These are phyloP conservation scores for Agapanthus africanus DNA, from an alignment of 106 monocot genomes.

Conservation along the genomic window DNA sequence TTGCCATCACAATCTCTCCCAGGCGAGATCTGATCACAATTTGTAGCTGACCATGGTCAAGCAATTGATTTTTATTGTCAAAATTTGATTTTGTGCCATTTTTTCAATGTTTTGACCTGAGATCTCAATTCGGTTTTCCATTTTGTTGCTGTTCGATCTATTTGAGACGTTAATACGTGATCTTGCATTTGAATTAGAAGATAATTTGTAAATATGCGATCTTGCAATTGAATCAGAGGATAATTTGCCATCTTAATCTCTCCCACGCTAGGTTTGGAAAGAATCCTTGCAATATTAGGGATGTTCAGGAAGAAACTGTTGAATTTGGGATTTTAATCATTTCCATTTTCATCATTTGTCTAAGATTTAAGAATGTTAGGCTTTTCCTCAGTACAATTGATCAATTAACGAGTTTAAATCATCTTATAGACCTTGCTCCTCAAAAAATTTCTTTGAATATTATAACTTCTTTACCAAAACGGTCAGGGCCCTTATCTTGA, in stretches of 20 bases:
- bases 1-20: not conserved
- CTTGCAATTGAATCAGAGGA: not conserved
- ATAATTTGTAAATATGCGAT: too few relatives aligned
- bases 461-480: too few relatives aligned
- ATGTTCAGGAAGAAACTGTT: not conserved
- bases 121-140: slow-evolving; percentile 8
- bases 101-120: not conserved
- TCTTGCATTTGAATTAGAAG: too few relatives aligned
- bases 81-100: not conserved
- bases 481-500: too few relatives aligned
- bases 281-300: not conserved
- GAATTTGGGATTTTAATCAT: not conserved
- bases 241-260: not conserved
- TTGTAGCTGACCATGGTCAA: too few relatives aligned
- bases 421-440: not conserved
- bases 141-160: not conserved
- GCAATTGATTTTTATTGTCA: too few relatives aligned
- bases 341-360: not conserved
- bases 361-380: too few relatives aligned
- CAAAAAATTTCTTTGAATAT: too few relatives aligned
- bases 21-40: not conserved
- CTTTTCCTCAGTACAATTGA: too few relatives aligned
- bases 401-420: not conserved
- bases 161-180: not conserved
- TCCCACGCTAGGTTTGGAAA: not conserved